Evolutionary conservation across 78 protist species (phyloP).

Genomic region (Planoprotostelium fungivorum): DNA sequence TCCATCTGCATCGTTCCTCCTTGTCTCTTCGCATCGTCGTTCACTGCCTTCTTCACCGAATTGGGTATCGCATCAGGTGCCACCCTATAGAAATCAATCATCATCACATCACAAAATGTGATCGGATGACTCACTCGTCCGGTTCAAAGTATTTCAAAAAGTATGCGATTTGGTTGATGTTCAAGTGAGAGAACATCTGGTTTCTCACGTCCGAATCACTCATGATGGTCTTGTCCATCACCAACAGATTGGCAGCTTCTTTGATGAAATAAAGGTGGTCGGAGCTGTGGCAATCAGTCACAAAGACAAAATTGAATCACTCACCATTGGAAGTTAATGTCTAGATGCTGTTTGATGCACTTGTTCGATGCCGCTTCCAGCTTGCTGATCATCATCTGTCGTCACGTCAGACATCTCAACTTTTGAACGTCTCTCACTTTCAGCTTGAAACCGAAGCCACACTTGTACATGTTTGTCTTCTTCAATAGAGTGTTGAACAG

Average conservation of each 20-base stretch:
- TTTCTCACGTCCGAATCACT: constrained; percentile 51
- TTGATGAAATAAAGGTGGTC: constrained; percentile 45
- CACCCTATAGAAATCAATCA: constrained; percentile 10
- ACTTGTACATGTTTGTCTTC: neutral
- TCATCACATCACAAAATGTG: neutral
- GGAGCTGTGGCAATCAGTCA: neutral
- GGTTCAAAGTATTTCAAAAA: constrained; percentile 38
- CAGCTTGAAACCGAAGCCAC: neutral
- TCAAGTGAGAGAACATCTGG: constrained; percentile 48
- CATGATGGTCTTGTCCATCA: constrained; percentile 40
- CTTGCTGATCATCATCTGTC: neutral
- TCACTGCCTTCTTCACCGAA: constrained; percentile 20
- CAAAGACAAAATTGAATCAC: neutral
- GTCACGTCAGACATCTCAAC: neutral
- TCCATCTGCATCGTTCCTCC: neutral
- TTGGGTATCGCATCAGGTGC: constrained; percentile 52
- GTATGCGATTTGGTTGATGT: constrained; percentile 41
- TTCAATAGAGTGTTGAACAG: neutral
- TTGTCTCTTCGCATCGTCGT: neutral
- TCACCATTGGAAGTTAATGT: neutral
- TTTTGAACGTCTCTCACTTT: too few species aligned
- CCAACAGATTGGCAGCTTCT: constrained; percentile 49
- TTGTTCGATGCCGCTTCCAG: neutral
- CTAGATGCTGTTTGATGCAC: neutral
- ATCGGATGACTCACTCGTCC: constrained; percentile 26